Percentiles rank a stretch among this genome's conserved stretches.
Conservation (phyloP, 2,329 filamentous ascomycete genomes). For the Penicillium crustosum region DNA sequence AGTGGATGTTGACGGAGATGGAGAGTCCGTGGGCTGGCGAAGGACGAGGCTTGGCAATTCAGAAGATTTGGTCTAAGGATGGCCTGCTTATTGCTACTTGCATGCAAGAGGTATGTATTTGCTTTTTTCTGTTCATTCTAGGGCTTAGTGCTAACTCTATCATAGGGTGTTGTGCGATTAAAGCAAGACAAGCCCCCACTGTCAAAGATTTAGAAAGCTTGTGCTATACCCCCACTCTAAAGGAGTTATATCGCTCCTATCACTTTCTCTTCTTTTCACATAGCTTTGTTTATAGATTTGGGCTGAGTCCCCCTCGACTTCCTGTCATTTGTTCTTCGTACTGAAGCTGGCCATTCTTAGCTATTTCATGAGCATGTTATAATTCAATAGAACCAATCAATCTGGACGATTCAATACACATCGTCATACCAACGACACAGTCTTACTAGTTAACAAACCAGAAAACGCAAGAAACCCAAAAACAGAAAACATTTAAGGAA, state of each 20-base stretch:
- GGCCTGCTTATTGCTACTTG: conserved; percentile 52
- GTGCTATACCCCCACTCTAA: conserved; percentile 6
- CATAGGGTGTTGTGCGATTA: conserved; percentile 48
- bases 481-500: not conserved
- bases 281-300: conserved; percentile 10
- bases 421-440: not conserved
- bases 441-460: not conserved
- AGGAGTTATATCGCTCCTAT: not conserved
- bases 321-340: not conserved
- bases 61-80: conserved; percentile 52
- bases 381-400: conserved; percentile 2
- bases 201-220: conserved; percentile 31
- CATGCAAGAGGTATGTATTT: conserved; percentile 48
- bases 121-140: not conserved
- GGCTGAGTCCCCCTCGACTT: not conserved
- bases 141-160: conserved; percentile 16
- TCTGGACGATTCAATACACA: not conserved
- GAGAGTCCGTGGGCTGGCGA: conserved; percentile 54
- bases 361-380: not conserved
- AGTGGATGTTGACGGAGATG: conserved; percentile 54
- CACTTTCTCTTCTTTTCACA: conserved; percentile 6
- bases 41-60: conserved; percentile 49
- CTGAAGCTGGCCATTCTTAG: not conserved
- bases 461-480: not conserved
- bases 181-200: conserved; percentile 43